Evolutionary conservation across 2,329 filamentous ascomycete species (phyloP), one percentile per base, ranked within the genome.

Genomic region (Ophiostoma ulmi): DNA sequence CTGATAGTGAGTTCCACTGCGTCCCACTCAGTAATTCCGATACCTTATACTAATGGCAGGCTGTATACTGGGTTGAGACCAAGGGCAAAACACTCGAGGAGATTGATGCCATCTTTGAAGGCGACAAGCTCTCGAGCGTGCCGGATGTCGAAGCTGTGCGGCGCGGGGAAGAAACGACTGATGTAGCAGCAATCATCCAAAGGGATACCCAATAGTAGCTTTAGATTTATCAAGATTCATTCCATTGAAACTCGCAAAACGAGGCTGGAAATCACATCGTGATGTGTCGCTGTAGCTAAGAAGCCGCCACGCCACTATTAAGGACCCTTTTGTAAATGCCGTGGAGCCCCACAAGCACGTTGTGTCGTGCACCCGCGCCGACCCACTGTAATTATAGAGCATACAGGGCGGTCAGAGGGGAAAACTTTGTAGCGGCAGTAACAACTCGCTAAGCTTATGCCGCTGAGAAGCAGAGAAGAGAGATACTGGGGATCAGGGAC

Each of bases 81-180:
- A 80, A 79, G 61, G 78, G 78, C 13, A 79, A 76, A 72, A 79
- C 78, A 1, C 73, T 80, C 13, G 79, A 80, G 69, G 79, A 81
- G 71, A 79, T 81, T 65, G 77, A 80, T 70, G 77, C 75, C 14
- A 72, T 79, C n/a, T 80, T 80, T 73, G 73, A 79, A 39, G 78
- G 77, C 31, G 74, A 76, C 39, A 78, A 79, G 64, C 78, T 79
- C 69, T 78, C 76, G 2, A 73, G 73, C 36, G 75, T 77, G 14
- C 76, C 76, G 0, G 77, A 77, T 20, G 70, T 76, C 2, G 76
- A 78, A 70, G 72, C 73, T 36, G 74, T 77, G 22, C 74, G 74
- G 17, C 73, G 68, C 22, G 76, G 76, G 2, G 69, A 75, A 36
- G 74, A 73, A 22, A 73, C 68, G 4, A 61, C 76, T 14, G 75